phyloP scores from a whole-genome alignment of 192 early-diverging fungal genomes.

The Dispira simplex region DNA sequence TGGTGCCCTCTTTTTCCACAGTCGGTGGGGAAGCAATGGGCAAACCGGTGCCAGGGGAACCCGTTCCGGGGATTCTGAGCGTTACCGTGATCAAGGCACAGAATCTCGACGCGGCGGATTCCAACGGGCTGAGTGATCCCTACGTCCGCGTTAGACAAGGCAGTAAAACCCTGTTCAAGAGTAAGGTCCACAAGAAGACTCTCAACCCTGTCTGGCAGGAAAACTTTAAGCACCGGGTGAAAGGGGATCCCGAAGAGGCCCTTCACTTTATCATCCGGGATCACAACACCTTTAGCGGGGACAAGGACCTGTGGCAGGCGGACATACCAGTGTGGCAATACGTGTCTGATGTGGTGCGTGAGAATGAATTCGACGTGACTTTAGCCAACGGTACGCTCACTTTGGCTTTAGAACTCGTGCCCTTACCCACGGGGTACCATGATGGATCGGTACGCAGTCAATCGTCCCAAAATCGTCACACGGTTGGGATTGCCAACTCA shows the following conservation, averaged over 20 bases:
- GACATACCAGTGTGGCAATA: conserved; percentile 35
- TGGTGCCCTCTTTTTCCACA: conserved; percentile 51
- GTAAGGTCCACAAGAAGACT: conserved; percentile 51
- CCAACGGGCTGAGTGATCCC: conserved; percentile 47
- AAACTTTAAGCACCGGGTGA: conserved; percentile 16
- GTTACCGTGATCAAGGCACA: conserved; percentile 30
- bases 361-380: too few relatives aligned
- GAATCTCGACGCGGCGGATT: conserved; percentile 38
- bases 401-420: too few relatives aligned
- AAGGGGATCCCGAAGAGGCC: conserved; percentile 14
- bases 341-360: too few relatives aligned
- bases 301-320: conserved; percentile 46
- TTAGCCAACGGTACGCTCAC: too few relatives aligned
- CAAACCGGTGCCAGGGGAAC: conserved; percentile 49
- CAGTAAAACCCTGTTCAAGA: conserved; percentile 47
- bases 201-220: conserved; percentile 46
- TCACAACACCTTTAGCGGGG: conserved; percentile 43
- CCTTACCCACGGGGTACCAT: too few relatives aligned
- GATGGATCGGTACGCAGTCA: too few relatives aligned
- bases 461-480: too few relatives aligned
- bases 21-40: conserved; percentile 66
- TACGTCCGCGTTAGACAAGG: conserved; percentile 45
- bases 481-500: too few relatives aligned
- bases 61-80: conserved; percentile 16
- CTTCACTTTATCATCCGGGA: conserved; percentile 48